Evolutionary conservation across 2,329 filamentous ascomycete species (phyloP), one percentile per base, ranked within the genome.

Genomic region (Monilinia vaccinii-corymbosi): DNA sequence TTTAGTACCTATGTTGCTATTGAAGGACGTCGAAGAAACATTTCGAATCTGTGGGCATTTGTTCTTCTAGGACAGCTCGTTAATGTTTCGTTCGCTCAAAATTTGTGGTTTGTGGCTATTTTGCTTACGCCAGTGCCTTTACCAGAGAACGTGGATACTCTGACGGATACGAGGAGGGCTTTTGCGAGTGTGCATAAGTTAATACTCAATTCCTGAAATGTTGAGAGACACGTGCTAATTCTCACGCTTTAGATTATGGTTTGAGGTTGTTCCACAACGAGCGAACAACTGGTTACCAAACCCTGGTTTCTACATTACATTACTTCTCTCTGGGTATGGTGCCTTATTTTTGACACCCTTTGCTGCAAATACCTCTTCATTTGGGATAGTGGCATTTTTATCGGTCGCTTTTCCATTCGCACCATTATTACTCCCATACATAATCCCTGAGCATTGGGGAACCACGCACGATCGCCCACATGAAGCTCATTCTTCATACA

Each of bases 31-130:
- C 75, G 82, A 64, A 79, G 82, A 58, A 78, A 78, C 21, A 79
- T 87, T 13, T 77, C 80, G 0, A 73, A 78, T 56, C 72, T 81
- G 1, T 79, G 80, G 70, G 77, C 80, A 2, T 86, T 85, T 64
- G 75, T 85, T 61, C 70, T 78, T 16, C 71, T 87, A n/a, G 79
- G 79, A 18, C 82, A 86, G 57, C 73, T 83, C 6, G 78, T 85
- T 57, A 82, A 78, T 59, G 72, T 87, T 13, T 83, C 81, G 0
- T 85, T 81, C 65, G 81, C 83, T 2, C 79, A 84, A 70, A 86
- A 83, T 65, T 71, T 87, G 34, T 87, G 87, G 73, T 84, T 81
- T 67, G 68, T 85, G 11, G 78, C 80, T 9, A 73, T 86, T 32
- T 73, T 85, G 11, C 75, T 84, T 31, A 83, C 79, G 0, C 81